Conservation (phyloP, 305 asterid genomes). For the Fraxinus angustifolia region DNA sequence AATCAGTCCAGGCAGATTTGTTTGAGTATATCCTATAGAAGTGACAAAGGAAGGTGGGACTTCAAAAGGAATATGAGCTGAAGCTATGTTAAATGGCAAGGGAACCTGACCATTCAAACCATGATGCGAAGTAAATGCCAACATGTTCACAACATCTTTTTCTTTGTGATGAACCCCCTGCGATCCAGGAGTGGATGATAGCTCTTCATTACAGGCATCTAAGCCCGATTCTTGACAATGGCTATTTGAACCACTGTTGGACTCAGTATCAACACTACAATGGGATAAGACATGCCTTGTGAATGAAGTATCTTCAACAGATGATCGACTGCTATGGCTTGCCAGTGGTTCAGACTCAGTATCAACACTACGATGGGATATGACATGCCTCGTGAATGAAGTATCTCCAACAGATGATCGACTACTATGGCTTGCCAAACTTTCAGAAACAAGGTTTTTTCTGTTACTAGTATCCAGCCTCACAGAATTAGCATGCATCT, state of each 20-base stretch:
- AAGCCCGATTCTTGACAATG: slow-evolving; percentile 47
- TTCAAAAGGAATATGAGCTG: slow-evolving; percentile 68
- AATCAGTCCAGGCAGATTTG: slow-evolving; percentile 64
- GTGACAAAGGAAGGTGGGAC: slow-evolving; percentile 73
- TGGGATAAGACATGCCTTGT: slow-evolving; percentile 42
- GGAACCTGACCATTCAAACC: slow-evolving; percentile 67
- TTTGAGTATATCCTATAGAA: slow-evolving; percentile 70
- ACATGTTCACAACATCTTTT: slow-evolving; percentile 79
- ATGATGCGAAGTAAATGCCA: slow-evolving; percentile 82
- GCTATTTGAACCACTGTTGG: slow-evolving; percentile 45
- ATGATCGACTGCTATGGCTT: slow-evolving; percentile 46
- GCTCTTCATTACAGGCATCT: slow-evolving; percentile 53
- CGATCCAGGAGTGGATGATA: slow-evolving; percentile 50
- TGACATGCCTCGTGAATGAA: slow-evolving; percentile 37
- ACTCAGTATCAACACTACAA: slow-evolving; percentile 49
- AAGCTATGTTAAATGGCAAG: slow-evolving; percentile 56
- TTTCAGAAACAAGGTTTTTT: slow-evolving; percentile 50
- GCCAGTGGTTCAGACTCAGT: slow-evolving; percentile 38
- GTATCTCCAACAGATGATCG: slow-evolving; percentile 47
- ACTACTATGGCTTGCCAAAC: slow-evolving; percentile 47
- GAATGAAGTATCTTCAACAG: slow-evolving; percentile 48
- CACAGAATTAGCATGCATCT: slow-evolving; percentile 35
- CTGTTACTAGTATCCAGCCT: slow-evolving; percentile 40
- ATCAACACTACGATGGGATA: slow-evolving; percentile 51
- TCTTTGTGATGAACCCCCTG: slow-evolving; percentile 67